phyloP scores from a whole-genome alignment of 352 stramenopile genomes.

The Phytophthora gonapodyides region DNA sequence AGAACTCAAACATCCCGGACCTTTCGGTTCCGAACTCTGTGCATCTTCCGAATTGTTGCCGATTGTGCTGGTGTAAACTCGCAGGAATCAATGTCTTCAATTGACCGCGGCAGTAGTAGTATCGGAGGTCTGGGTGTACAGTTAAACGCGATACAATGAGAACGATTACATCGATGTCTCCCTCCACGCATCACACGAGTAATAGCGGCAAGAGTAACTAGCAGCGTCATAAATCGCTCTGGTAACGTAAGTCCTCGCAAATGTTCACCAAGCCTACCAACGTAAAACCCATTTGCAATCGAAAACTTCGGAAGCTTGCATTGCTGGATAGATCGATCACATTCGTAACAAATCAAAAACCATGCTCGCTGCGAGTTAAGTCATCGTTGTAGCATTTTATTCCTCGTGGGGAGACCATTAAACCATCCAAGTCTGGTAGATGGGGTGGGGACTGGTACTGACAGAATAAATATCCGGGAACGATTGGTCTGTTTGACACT shows the following conservation, averaged over 20 bases:
- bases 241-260: neutral
- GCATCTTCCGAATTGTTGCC: neutral
- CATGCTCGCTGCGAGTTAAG: neutral
- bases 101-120: neutral
- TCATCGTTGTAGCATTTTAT: slow-evolving; percentile 3
- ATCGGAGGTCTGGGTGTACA: too few relatives aligned
- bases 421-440: neutral
- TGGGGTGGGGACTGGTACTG: neutral
- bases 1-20: neutral
- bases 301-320: slow-evolving; percentile 4
- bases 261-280: neutral
- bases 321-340: neutral
- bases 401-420: slow-evolving; percentile 1
- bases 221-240: neutral
- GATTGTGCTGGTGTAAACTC: too few relatives aligned
- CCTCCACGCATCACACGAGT: neutral
- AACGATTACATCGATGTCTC: too few relatives aligned
- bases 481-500: neutral
- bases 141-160: too few relatives aligned
- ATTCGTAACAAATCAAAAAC: slow-evolving; percentile 1
- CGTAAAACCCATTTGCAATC: slow-evolving; percentile 3
- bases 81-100: neutral
- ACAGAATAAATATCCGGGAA: neutral
- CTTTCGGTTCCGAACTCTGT: neutral
- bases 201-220: neutral